A percentile compares a stretch with the other conserved stretches of the same genome.
Conservation (phyloP, 2,329 filamentous ascomycete species). For the Biscogniauxia sp. region DNA sequence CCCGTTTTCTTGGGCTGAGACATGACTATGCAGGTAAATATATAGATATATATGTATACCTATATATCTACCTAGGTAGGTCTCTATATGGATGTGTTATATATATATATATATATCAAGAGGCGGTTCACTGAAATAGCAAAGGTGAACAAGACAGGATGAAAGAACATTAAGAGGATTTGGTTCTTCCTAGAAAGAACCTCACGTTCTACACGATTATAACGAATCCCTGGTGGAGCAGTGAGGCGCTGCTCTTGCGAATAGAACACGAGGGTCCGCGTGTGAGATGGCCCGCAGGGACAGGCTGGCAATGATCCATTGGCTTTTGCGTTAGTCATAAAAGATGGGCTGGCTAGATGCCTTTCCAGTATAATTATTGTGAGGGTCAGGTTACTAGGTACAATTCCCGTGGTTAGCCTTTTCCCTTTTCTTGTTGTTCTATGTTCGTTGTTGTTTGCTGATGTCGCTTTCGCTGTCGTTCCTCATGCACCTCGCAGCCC, state of each 20-base stretch:
- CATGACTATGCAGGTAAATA: too few relatives aligned
- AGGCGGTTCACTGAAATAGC: too few relatives aligned
- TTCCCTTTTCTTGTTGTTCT: background rate
- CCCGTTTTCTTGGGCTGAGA: too few relatives aligned
- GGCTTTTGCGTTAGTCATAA: background rate
- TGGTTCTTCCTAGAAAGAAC: too few relatives aligned
- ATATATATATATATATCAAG: too few relatives aligned
- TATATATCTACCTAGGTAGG: too few relatives aligned
- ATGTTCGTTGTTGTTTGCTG: background rate
- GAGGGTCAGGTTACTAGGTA: too few relatives aligned
- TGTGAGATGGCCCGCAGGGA: background rate
- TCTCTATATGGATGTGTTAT: too few relatives aligned
- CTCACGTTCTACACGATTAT: background rate
- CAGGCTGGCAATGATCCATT: background rate
- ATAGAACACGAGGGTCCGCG: background rate
- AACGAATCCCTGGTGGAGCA: background rate
- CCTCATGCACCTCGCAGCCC: background rate
- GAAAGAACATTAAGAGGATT: background rate
- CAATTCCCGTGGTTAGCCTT: too few relatives aligned
- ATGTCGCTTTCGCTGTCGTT: background rate
- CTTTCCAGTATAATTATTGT: background rate
- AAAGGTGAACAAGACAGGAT: background rate
- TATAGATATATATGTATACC: too few relatives aligned
- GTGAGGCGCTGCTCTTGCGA: background rate
- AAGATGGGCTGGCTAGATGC: background rate